phyloP scores from a whole-genome alignment of 2,329 filamentous ascomycete genomes.

The Xylaria sp. region DNA sequence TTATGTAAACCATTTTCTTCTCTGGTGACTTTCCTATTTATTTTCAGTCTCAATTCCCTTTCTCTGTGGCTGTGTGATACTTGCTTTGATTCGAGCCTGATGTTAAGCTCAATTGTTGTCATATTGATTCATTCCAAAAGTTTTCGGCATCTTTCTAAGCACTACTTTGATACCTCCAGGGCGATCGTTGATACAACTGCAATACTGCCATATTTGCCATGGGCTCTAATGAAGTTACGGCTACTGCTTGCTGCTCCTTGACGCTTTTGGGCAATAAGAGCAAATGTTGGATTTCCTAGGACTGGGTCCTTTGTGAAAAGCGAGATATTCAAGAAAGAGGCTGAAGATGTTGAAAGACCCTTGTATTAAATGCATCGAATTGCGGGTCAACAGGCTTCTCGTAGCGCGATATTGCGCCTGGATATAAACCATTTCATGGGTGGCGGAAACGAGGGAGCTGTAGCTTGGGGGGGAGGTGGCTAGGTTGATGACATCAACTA shows the following conservation, averaged over 20 bases:
- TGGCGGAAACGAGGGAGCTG: slow-evolving; percentile 27
- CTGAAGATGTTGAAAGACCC: slow-evolving; percentile 30
- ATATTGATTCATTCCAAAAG: slow-evolving; percentile 46
- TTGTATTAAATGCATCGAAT: slow-evolving; percentile 36
- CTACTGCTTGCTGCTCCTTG: slow-evolving; percentile 32
- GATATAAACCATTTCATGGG: slow-evolving; percentile 28
- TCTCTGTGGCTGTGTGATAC: slow-evolving; percentile 47
- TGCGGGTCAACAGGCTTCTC: slow-evolving; percentile 30
- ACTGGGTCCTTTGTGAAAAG: slow-evolving; percentile 29
- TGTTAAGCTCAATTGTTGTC: slow-evolving; percentile 41
- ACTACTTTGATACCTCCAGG: slow-evolving; percentile 51
- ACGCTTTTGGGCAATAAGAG: slow-evolving; percentile 26
- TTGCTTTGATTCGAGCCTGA: slow-evolving; percentile 39
- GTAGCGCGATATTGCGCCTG: slow-evolving; percentile 32
- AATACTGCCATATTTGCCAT: slow-evolving; percentile 46
- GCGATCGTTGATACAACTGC: slow-evolving; percentile 49
- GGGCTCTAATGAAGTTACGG: slow-evolving; percentile 47
- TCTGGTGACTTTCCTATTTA: slow-evolving; percentile 44
- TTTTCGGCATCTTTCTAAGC: slow-evolving; percentile 48
- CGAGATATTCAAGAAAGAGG: slow-evolving; percentile 20
- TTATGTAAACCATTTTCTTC: slow-evolving; percentile 45
- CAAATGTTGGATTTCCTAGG: slow-evolving; percentile 34
- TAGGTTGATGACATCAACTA: slow-evolving; percentile 19
- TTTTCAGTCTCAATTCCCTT: slow-evolving; percentile 45
- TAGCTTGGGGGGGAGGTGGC: slow-evolving; percentile 11